phyloP scores from a whole-genome alignment of 225 moss, liverwort and hornwort species.

The Sphagnum contortum region DNA sequence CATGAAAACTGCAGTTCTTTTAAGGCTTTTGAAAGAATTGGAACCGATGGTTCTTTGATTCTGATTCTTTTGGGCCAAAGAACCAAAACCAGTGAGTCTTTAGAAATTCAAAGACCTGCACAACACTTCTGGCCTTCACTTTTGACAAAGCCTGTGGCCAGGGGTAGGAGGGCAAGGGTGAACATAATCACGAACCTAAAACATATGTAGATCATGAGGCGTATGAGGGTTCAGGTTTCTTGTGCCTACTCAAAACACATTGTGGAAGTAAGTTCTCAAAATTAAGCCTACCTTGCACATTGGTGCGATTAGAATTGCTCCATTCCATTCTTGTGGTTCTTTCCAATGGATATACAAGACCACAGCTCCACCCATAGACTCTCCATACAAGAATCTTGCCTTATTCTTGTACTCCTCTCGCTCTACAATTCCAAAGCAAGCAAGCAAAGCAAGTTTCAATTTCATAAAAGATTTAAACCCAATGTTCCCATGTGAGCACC shows the following conservation, averaged over 20 bases:
- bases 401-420: conserved; percentile 47
- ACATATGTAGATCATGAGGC: neutral
- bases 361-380: conserved; percentile 93
- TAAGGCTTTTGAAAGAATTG: too few species aligned
- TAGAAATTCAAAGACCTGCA: too few species aligned
- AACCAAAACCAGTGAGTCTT: too few species aligned
- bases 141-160: too few species aligned
- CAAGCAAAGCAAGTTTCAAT: too few species aligned
- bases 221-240: neutral
- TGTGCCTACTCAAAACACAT: neutral
- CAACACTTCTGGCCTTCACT: too few species aligned
- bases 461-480: too few species aligned
- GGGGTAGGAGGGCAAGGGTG: too few species aligned
- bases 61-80: too few species aligned
- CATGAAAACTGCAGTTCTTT: too few species aligned
- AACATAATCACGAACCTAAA: neutral
- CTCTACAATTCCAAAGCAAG: conserved; percentile 16
- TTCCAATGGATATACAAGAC: conserved; percentile 62
- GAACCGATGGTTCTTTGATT: too few species aligned
- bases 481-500: too few species aligned
- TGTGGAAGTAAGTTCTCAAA: neutral
- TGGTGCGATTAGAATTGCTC: conserved; percentile 85
- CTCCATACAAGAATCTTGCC: conserved; percentile 85
- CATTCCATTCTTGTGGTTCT: conserved; percentile 68
- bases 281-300: conserved; percentile 72